Evolutionary conservation across 1,139 yeast species (phyloP).

Genomic region (Hemisphaericaspora xylanilytica): DNA sequence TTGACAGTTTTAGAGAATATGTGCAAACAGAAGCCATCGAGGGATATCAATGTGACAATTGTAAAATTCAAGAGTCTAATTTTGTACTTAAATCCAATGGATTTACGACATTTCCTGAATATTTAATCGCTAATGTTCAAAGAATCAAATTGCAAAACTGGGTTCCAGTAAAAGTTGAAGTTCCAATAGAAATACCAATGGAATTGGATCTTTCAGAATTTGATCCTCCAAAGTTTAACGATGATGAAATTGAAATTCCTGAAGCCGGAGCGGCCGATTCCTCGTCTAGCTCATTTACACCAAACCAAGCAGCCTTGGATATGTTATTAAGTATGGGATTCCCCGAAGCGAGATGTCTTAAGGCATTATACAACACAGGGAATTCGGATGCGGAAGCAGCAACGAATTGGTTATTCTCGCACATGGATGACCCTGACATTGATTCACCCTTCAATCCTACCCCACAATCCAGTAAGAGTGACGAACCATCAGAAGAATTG

Average conservation of each 20-base stretch:
- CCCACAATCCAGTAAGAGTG: conserved; percentile 10
- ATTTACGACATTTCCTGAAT: conserved; percentile 66
- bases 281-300: conserved; percentile 40
- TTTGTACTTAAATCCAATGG: conserved; percentile 47
- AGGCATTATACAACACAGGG: conserved; percentile 73
- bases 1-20: conserved; percentile 48
- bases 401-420: conserved; percentile 87
- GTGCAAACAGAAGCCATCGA: conserved; percentile 59
- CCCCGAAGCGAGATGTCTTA: conserved; percentile 59
- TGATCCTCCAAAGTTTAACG: conserved; percentile 29
- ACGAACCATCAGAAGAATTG: conserved; percentile 35
- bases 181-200: conserved; percentile 64
- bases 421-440: conserved; percentile 80
- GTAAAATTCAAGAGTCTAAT: conserved; percentile 38
- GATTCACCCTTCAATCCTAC: conserved; percentile 54
- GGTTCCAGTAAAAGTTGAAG: conserved; percentile 83
- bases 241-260: conserved; percentile 43
- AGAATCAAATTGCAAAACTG: conserved; percentile 83
- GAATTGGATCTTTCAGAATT: conserved; percentile 32
- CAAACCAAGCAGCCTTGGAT: conserved; percentile 55
- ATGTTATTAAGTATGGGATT: conserved; percentile 84
- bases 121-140: conserved; percentile 70
- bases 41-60: conserved; percentile 61
- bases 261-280: conserved; percentile 14
- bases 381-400: conserved; percentile 71